These are phyloP conservation scores for Obelidium mucronatum DNA, from an alignment of 192 early-diverging fungal species.

Conservation along the genomic window DNA sequence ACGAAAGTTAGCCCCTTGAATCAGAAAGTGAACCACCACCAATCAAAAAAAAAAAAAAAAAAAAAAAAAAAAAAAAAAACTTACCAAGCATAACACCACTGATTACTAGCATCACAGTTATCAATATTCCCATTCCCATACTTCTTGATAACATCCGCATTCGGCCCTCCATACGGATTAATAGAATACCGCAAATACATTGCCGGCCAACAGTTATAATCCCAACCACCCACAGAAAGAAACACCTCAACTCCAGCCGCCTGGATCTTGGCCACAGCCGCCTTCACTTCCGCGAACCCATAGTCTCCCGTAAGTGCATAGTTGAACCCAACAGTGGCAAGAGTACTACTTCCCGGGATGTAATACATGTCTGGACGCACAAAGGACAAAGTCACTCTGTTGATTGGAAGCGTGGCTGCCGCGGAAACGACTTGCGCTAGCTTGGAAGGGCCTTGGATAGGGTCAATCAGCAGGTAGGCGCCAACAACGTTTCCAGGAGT, in stretches of 20 bases:
- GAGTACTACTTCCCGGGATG: conserved; percentile 9
- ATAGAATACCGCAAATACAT: conserved; percentile 14
- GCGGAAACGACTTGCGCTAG: neutral
- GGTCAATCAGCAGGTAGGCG: neutral
- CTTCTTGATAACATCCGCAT: conserved; percentile 13
- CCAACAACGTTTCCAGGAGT: neutral
- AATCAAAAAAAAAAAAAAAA: too few relatives aligned
- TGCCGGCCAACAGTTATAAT: conserved; percentile 2
- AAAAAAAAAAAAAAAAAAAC: too few relatives aligned
- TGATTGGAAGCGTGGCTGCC: conserved; percentile 11
- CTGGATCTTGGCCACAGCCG: conserved; percentile 1
- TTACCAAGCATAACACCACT: conserved; percentile 22
- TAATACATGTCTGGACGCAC: conserved; percentile 21
- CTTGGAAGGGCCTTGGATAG: conserved; percentile 1
- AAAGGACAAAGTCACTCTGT: conserved; percentile 17
- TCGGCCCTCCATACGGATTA: neutral
- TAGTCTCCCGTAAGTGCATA: conserved; percentile 4
- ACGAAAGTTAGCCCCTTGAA: too few relatives aligned
- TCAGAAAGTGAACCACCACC: too few relatives aligned
- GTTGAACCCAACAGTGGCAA: neutral
- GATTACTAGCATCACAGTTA: conserved; percentile 11
- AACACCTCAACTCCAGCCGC: conserved; percentile 8
- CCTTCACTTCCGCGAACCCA: conserved; percentile 18
- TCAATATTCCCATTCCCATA: conserved; percentile 15
- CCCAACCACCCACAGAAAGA: conserved; percentile 2